These are phyloP conservation scores for Pholiota molesta DNA, from an alignment of 768 basidiomycete species.

Conservation along the genomic window DNA sequence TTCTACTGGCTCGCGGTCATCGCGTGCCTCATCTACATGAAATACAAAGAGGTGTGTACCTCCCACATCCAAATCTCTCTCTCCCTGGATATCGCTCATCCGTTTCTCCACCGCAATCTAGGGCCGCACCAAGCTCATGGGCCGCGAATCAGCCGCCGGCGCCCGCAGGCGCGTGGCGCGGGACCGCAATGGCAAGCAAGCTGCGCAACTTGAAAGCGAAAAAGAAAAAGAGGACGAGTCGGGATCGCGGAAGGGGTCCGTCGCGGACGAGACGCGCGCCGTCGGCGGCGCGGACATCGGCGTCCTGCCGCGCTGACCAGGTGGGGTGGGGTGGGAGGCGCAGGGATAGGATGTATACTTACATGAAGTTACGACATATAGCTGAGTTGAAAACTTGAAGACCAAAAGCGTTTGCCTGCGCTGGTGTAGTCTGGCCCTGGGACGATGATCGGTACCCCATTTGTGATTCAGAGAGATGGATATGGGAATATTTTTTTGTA, in stretches of 20 bases:
- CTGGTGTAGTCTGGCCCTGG: too few relatives aligned
- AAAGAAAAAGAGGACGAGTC: neutral
- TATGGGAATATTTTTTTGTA: too few relatives aligned
- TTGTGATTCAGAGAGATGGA: too few relatives aligned
- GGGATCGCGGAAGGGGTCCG: neutral
- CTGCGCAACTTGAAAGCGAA: too few relatives aligned
- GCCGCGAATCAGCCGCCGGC: conserved; percentile 55
- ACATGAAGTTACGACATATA: too few relatives aligned
- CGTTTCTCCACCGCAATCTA: conserved; percentile 23
- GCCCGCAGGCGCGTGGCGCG: conserved; percentile 16
- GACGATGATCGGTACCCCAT: too few relatives aligned
- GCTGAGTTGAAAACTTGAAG: too few relatives aligned
- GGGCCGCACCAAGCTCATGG: conserved; percentile 68
- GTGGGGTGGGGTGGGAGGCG: too few relatives aligned
- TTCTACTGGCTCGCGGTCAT: conserved; percentile 93
- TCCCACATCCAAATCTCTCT: too few relatives aligned
- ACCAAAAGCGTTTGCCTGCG: neutral
- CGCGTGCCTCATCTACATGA: conserved; percentile 63
- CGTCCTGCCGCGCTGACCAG: conserved; percentile 1
- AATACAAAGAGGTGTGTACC: conserved; percentile 60
- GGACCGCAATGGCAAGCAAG: conserved; percentile 7
- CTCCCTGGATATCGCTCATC: neutral
- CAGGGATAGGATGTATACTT: neutral
- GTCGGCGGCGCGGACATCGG: neutral
- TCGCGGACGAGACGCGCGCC: neutral